A percentile compares a stretch with the other conserved stretches of the same genome.
Conservation (phyloP, 2,329 filamentous ascomycete genomes). For the Neofusicoccum sp. region DNA sequence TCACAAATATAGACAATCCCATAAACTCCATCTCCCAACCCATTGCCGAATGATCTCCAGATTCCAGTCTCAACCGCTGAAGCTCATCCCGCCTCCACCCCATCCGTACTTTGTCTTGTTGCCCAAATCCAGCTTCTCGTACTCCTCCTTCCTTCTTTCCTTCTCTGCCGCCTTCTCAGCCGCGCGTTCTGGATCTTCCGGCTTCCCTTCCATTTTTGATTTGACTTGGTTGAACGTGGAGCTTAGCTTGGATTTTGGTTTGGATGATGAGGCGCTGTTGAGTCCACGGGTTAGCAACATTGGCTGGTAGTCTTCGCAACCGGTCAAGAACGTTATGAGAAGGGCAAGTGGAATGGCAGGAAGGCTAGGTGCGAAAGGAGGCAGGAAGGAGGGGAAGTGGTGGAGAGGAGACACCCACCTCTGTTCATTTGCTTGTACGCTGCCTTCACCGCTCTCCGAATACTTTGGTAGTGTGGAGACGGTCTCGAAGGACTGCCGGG, state of each 20-base stretch:
- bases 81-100: neutral
- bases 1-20: neutral
- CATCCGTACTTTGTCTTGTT: conserved; percentile 6
- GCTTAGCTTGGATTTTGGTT: neutral
- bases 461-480: neutral
- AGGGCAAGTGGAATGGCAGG: too few relatives aligned
- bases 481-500: neutral
- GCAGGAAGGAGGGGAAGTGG: too few relatives aligned
- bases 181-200: neutral
- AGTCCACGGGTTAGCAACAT: neutral
- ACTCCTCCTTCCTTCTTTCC: conserved; percentile 1
- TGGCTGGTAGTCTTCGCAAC: too few relatives aligned
- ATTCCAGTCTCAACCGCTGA: neutral
- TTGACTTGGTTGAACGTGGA: neutral
- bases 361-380: too few relatives aligned
- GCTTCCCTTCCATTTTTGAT: neutral
- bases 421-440: too few relatives aligned
- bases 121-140: conserved; percentile 1
- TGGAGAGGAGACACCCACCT: too few relatives aligned
- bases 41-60: too few relatives aligned
- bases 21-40: too few relatives aligned
- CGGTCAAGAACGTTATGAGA: too few relatives aligned
- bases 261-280: neutral
- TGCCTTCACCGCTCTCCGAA: neutral
- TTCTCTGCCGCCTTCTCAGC: neutral